A percentile compares a stretch with the other conserved stretches of the same genome.
These are phyloP conservation scores for Talaromyces liani DNA, from an alignment of 495 filamentous ascomycete species.

Conservation along the genomic window DNA sequence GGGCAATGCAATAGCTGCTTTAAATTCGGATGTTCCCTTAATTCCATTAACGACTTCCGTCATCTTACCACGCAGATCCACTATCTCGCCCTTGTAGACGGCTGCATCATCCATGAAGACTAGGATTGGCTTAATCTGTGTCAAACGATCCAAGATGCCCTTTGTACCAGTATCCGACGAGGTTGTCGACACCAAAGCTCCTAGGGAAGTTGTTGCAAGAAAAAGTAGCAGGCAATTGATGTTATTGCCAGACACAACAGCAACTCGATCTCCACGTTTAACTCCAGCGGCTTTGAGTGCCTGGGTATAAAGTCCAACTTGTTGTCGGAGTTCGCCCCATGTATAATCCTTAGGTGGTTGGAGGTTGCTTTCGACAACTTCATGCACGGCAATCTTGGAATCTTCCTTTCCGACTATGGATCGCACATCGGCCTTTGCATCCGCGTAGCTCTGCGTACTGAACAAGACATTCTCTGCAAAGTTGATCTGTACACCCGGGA, in stretches of 20 bases:
- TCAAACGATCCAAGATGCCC: conserved; percentile 64
- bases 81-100: conserved; percentile 68
- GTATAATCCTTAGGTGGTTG: conserved; percentile 48
- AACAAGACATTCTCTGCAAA: conserved; percentile 75
- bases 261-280: conserved; percentile 60
- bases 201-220: conserved; percentile 56
- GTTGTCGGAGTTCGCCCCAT: conserved; percentile 52
- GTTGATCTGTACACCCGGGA: conserved; percentile 58
- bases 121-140: conserved; percentile 63
- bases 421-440: conserved; percentile 8
- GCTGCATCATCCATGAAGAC: conserved; percentile 74
- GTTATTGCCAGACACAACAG: conserved; percentile 63
- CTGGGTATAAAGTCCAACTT: conserved; percentile 47
- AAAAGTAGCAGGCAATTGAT: conserved; percentile 63
- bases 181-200: conserved; percentile 62
- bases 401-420: conserved; percentile 56
- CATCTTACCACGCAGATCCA: conserved; percentile 69
- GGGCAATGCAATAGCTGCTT: conserved; percentile 57
- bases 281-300: conserved; percentile 60
- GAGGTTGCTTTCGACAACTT: conserved; percentile 60
- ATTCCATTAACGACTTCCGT: conserved; percentile 55
- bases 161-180: conserved; percentile 76
- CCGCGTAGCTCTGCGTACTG: conserved; percentile 9
- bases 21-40: conserved; percentile 48
- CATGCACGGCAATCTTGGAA: conserved; percentile 57